These are phyloP conservation scores for Tulasnella sp. DNA, from an alignment of 768 basidiomycete genomes.

Conservation along the genomic window DNA sequence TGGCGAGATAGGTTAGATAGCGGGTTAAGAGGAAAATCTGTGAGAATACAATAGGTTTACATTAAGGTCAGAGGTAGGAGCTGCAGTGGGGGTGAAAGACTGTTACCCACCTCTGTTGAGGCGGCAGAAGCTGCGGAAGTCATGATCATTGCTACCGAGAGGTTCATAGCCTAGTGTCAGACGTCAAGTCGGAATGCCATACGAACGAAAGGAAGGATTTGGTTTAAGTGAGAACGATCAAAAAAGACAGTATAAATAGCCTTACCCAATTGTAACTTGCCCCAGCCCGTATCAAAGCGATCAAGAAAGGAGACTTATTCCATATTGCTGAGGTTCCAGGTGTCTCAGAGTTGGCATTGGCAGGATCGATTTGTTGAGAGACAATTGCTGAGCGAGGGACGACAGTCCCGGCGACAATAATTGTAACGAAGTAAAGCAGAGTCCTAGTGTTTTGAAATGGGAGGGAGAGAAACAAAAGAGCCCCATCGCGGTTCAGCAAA, in stretches of 20 bases:
- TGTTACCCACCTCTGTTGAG: background rate
- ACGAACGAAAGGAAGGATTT: no score
- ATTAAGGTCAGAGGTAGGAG: no score
- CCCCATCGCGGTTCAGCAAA: background rate
- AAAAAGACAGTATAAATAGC: background rate
- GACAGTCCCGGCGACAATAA: background rate
- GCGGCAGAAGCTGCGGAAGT: conserved; percentile 9
- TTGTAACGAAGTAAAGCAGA: background rate
- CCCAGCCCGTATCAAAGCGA: background rate
- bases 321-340: background rate
- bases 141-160: background rate
- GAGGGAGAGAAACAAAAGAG: background rate
- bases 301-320: background rate
- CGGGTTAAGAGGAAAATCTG: conserved; percentile 1
- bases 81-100: background rate
- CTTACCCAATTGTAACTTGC: conserved; percentile 1
- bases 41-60: no score
- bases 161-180: background rate
- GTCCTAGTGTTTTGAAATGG: background rate
- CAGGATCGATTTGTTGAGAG: background rate
- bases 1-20: conserved; percentile 7
- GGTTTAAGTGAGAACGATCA: no score
- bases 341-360: background rate
- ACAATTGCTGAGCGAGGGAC: background rate
- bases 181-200: background rate